Percentiles rank a stretch among this genome's conserved stretches.
Evolutionary conservation across 176 grass and related monocot species (phyloP).

Genomic region (Miscanthus lutarioriparius): DNA sequence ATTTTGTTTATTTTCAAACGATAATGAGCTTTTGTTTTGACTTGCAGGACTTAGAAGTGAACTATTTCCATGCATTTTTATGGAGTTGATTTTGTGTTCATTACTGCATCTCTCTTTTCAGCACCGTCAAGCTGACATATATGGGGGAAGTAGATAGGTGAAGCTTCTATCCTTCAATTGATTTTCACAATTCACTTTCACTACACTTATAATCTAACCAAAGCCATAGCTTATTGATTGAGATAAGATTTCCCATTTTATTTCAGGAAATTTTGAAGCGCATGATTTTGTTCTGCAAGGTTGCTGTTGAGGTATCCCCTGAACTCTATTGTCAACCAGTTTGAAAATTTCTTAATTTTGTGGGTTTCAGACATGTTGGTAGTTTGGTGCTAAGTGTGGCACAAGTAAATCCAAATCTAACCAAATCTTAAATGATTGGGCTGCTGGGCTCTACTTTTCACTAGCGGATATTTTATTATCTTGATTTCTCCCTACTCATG

Average conservation of each 20-base stretch:
- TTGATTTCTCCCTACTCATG: no score
- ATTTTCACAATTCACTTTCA: not conserved
- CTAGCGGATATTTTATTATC: no score
- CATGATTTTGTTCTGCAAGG: conserved; percentile 97
- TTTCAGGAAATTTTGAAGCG: conserved; percentile 85
- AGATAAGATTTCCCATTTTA: not conserved
- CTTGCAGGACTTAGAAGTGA: conserved; percentile 83
- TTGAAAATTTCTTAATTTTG: no score
- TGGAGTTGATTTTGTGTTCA: conserved; percentile 92
- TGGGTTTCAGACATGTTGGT: no score
- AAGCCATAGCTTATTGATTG: not conserved
- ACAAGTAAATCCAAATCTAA: no score
- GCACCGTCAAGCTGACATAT: conserved; percentile 66
- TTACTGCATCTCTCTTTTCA: conserved; percentile 63
- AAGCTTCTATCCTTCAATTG: not conserved
- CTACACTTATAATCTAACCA: conserved; percentile 14
- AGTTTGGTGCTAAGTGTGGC: no score
- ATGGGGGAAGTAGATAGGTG: conserved; percentile 75
- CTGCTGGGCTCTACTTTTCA: no score
- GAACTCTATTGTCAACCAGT: not conserved
- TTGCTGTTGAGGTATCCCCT: conserved; percentile 72
- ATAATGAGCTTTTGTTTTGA: not conserved
- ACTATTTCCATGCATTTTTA: conserved; percentile 83
- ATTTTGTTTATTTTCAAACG: not conserved
- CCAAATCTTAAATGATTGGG: no score